Evolutionary conservation across 164 flowering plant species (phyloP), one percentile per base, ranked within the genome.

Genomic region (Vitis vinifera): DNA sequence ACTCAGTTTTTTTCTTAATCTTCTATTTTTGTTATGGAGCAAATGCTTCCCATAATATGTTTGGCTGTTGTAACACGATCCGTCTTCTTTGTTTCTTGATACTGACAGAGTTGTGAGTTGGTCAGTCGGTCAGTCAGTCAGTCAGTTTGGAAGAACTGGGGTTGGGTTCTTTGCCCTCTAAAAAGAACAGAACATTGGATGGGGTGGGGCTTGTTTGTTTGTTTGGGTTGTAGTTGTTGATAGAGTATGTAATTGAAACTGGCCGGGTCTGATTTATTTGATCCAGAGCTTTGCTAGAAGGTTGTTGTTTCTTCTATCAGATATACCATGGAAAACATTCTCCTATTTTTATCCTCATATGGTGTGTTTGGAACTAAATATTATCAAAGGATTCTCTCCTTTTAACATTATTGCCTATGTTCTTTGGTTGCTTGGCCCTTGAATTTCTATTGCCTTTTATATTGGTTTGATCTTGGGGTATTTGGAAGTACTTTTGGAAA

Each of bases 21-120:
- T 37, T 37, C 44, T 37, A 37, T n/a, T 19, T 67, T 31, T 48
- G 63, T 56, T 68, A 30, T 68, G 69, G 57, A 73, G 73, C 57
- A 19, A 53, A 60, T 27, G 77, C 72, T 72, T 63, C 67, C 27
- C 63, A 63, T 65, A 8, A 44, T 73, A 57, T 56, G 62, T 71
- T 71, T 27, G 76, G 77, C 73, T 48, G 59, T 55, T 73, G 56
- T 73, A 59, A 57, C 63, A 64, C 68, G 62, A 37, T 61, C 66
- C 19, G 7, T 30, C 17, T 9, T 10, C 50, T 55, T 23, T 58
- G 30, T 51, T 58, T 62, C 49, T 11, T 30, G 7, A n/a, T 57
- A 55, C 67, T 72, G 67, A 58, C 68, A 15, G 1, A 58, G 12
- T 9, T 69, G 31, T 64, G 63, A 52, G n/a, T 19, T 19, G 23